These are phyloP conservation scores for Mucor piriformis DNA, from an alignment of 371 early-diverging fungal species.

Conservation along the genomic window DNA sequence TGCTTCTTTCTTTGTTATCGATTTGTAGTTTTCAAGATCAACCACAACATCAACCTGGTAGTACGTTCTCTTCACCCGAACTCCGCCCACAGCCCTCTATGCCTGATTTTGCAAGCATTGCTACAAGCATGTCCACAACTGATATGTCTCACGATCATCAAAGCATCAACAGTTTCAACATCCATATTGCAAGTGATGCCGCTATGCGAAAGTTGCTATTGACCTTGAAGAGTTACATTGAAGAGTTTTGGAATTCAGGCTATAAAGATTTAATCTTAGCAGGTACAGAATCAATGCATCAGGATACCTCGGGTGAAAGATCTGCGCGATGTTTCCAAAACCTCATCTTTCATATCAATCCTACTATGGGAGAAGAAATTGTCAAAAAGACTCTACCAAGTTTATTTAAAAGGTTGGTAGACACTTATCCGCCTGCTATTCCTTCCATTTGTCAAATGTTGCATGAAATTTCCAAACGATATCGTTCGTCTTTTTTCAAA, in stretches of 20 bases:
- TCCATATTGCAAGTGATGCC: conserved; percentile 3
- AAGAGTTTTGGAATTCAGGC: conserved; percentile 47
- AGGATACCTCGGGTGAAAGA: conserved; percentile 30
- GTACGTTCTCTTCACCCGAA: conserved; percentile 16
- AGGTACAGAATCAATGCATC: conserved; percentile 31
- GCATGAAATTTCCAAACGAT: conserved; percentile 39
- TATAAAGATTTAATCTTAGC: conserved; percentile 35
- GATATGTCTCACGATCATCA: conserved; percentile 7
- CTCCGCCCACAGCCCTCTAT: conserved; percentile 31
- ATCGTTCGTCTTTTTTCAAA: conserved; percentile 53
- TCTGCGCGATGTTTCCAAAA: conserved; percentile 32
- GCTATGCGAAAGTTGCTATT: not conserved
- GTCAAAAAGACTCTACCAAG: conserved; percentile 37
- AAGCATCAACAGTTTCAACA: conserved; percentile 2
- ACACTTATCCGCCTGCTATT: conserved; percentile 30
- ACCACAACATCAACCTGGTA: not conserved
- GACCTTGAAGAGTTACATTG: conserved; percentile 27
- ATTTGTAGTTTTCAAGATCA: conserved; percentile 18
- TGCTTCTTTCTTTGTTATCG: conserved; percentile 31
- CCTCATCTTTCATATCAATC: conserved; percentile 31
- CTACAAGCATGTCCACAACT: not conserved
- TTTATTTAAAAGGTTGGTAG: conserved; percentile 31
- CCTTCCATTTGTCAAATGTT: conserved; percentile 46
- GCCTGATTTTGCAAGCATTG: conserved; percentile 13
- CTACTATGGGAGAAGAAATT: conserved; percentile 33